A percentile compares a stretch with the other conserved stretches of the same genome.
These are phyloP conservation scores for Erysiphe neolycopersici DNA, from an alignment of 2,329 filamentous ascomycete genomes.

Conservation along the genomic window DNA sequence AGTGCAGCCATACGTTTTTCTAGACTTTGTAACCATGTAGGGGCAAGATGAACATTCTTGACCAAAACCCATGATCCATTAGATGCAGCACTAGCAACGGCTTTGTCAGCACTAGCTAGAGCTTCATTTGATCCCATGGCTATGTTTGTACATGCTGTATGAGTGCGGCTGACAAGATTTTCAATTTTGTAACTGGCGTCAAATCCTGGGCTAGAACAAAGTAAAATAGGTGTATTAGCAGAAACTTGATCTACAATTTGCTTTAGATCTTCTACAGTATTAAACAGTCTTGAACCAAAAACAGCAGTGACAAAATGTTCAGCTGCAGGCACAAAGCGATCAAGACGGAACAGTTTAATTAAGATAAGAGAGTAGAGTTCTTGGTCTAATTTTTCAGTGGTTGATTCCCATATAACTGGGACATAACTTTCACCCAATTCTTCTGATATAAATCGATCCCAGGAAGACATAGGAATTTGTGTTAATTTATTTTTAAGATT, in stretches of 20 bases:
- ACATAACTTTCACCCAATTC: constrained; percentile 70
- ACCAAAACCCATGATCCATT: constrained; percentile 87
- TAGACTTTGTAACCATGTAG: constrained; percentile 85
- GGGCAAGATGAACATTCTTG: constrained; percentile 95
- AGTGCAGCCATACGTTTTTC: constrained; percentile 92
- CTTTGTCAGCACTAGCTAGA: constrained; percentile 77
- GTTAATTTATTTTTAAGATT: constrained; percentile 50
- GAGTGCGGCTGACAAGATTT: constrained; percentile 61
- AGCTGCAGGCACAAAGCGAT: constrained; percentile 77
- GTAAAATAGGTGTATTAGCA: constrained; percentile 60
- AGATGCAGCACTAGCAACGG: constrained; percentile 74
- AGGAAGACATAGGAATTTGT: constrained; percentile 31
- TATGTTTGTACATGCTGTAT: constrained; percentile 75
- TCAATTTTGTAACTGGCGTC: constrained; percentile 99
- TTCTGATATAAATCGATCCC: constrained; percentile 61
- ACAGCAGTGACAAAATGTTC: constrained; percentile 74
- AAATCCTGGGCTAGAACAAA: constrained; percentile 88
- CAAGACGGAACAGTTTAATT: constrained; percentile 83
- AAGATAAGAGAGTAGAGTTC: constrained; percentile 63
- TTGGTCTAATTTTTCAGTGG: constrained; percentile 39
- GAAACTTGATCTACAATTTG: constrained; percentile 65
- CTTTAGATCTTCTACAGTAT: constrained; percentile 62
- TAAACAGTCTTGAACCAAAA: constrained; percentile 61
- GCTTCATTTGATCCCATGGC: constrained; percentile 98
- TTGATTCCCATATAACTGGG: constrained; percentile 46